phyloP scores from a whole-genome alignment of 2,329 filamentous ascomycete genomes.

The Ceratocystis ficicola region DNA sequence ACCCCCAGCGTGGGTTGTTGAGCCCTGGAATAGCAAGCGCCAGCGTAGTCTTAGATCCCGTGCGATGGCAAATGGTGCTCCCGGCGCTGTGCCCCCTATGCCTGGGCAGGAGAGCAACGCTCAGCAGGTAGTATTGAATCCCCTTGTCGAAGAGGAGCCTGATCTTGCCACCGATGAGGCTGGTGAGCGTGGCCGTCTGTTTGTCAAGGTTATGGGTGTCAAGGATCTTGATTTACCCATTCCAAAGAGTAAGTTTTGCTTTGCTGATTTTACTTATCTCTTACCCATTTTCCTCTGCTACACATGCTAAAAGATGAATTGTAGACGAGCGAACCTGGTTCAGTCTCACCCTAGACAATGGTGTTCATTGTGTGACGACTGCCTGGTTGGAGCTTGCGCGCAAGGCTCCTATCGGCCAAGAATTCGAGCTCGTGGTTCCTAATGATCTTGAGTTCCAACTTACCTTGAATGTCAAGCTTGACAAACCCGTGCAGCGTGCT shows the following conservation, averaged over 20 bases:
- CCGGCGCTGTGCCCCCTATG: conserved; percentile 63
- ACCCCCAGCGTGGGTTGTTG: conserved; percentile 87
- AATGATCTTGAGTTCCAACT: conserved; percentile 98
- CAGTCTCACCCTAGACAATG: conserved; percentile 93
- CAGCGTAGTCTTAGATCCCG: conserved; percentile 45
- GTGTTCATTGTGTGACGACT: conserved; percentile 93
- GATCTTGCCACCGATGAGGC: conserved; percentile 58
- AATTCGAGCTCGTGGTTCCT: conserved; percentile 93
- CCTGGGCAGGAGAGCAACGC: conserved; percentile 81
- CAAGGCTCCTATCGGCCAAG: conserved; percentile 88
- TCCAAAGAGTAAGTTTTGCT: conserved; percentile 60
- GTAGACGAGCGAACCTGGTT: conserved; percentile 84
- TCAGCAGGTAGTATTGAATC: conserved; percentile 41
- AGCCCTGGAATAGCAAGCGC: conserved; percentile 87
- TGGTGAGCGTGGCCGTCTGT: conserved; percentile 77
- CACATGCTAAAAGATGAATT: conserved; percentile 25
- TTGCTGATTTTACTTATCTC: conserved; percentile 22
- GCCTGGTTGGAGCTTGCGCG: conserved; percentile 86
- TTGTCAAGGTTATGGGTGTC: conserved; percentile 97
- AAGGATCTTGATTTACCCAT: conserved; percentile 89
- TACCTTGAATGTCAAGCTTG: conserved; percentile 87
- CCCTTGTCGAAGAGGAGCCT: conserved; percentile 57
- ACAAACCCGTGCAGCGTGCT: conserved; percentile 56
- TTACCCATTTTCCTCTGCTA: not conserved
- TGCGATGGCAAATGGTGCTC: conserved; percentile 30